phyloP scores from a whole-genome alignment of 352 stramenopile species.

The Globisporangium splendens region DNA sequence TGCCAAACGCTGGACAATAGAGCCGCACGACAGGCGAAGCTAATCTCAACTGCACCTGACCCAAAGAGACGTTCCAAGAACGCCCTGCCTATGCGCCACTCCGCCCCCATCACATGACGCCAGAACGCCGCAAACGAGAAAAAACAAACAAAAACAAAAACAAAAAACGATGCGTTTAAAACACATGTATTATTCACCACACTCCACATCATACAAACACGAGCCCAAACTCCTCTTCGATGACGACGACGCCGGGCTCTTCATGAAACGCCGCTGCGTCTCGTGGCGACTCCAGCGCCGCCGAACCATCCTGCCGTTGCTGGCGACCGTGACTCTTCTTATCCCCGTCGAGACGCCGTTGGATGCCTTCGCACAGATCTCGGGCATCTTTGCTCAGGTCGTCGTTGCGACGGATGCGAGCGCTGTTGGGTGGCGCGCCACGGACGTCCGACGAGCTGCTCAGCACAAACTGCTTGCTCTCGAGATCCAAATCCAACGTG shows the following conservation, averaged over 20 bases:
- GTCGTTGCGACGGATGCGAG: conserved; percentile 40
- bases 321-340: conserved; percentile 19
- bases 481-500: conserved; percentile 44
- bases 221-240: conserved; percentile 48
- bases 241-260: conserved; percentile 21
- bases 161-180: not conserved
- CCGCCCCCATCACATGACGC: not conserved
- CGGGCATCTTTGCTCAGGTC: conserved; percentile 50
- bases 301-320: conserved; percentile 4
- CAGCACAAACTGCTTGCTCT: conserved; percentile 37
- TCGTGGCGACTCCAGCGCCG: not conserved
- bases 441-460: not conserved
- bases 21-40: not conserved
- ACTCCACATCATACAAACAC: conserved; percentile 35
- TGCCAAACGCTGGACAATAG: not conserved
- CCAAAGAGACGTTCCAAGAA: not conserved
- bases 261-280: not conserved
- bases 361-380: conserved; percentile 42
- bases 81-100: not conserved
- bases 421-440: not conserved
- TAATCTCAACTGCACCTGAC: not conserved
- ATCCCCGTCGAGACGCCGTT: conserved; percentile 31
- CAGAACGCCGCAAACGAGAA: not conserved
- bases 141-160: too few relatives aligned
- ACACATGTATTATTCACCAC: conserved; percentile 1